These are phyloP conservation scores for Leccinum variicolor DNA, from an alignment of 768 basidiomycete species.

Conservation along the genomic window DNA sequence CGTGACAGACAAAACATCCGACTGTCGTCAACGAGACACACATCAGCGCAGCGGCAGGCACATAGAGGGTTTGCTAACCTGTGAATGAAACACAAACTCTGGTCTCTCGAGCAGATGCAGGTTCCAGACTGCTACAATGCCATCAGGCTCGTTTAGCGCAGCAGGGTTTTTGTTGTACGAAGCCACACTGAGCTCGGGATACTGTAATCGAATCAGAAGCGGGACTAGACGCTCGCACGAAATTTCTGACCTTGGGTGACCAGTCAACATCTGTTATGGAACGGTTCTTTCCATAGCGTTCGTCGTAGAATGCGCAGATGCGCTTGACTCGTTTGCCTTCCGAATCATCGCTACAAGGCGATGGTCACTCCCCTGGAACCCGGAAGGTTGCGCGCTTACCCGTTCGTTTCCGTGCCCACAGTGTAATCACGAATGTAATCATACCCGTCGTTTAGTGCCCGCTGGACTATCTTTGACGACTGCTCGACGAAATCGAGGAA, in stretches of 20 bases:
- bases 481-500: conserved; percentile 93
- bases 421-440: conserved; percentile 98
- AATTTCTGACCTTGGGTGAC: conserved; percentile 83
- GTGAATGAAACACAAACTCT: conserved; percentile 98
- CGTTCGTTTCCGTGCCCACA: conserved; percentile 79
- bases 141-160: conserved; percentile 92
- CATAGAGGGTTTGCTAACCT: conserved; percentile 50
- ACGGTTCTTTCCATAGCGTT: conserved; percentile 86
- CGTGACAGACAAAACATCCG: conserved; percentile 93
- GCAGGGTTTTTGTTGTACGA: conserved; percentile 98
- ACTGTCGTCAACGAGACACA: conserved; percentile 46
- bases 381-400: conserved; percentile 46
- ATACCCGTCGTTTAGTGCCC: conserved; percentile 92
- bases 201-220: conserved; percentile 46
- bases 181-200: conserved; percentile 91
- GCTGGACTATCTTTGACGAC: conserved; percentile 91
- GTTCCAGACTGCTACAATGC: conserved; percentile 97
- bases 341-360: conserved; percentile 67
- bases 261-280: conserved; percentile 97
- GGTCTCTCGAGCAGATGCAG: conserved; percentile 91
- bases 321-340: conserved; percentile 88
- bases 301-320: conserved; percentile 94
- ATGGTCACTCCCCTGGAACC: conserved; percentile 6
- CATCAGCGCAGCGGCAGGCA: conserved; percentile 1
- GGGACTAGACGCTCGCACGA: neutral